phyloP scores from a whole-genome alignment of 2,329 filamentous ascomycete genomes.

The Claviceps maximensis region DNA sequence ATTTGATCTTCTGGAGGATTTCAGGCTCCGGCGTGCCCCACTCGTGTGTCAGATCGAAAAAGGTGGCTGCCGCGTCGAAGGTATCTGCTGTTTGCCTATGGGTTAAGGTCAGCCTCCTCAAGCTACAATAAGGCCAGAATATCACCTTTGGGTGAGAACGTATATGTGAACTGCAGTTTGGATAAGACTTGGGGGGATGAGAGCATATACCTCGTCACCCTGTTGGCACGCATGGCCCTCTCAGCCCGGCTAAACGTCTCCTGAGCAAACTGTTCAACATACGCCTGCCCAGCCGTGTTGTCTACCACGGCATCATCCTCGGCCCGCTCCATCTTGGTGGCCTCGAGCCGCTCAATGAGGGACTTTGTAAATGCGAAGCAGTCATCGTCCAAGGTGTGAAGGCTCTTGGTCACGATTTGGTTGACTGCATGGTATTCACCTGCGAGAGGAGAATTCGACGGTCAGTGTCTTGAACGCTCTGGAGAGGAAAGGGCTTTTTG shows the following conservation, averaged over 20 bases:
- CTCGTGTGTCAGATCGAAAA: constrained; percentile 75
- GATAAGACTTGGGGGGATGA: too few relatives aligned
- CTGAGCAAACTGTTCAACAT: constrained; percentile 85
- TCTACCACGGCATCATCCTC: constrained; percentile 75
- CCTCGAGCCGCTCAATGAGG: constrained; percentile 84
- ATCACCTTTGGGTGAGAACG: background rate
- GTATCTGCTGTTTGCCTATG: constrained; percentile 80
- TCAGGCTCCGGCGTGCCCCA: constrained; percentile 70
- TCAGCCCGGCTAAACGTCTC: constrained; percentile 81
- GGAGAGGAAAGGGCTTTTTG: background rate
- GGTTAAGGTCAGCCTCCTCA: background rate
- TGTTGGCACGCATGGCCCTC: constrained; percentile 66
- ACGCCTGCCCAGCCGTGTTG: constrained; percentile 75
- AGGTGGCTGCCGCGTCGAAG: constrained; percentile 82
- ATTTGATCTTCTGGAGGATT: constrained; percentile 77
- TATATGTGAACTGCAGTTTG: too few relatives aligned
- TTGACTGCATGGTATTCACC: constrained; percentile 89
- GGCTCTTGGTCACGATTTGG: constrained; percentile 67
- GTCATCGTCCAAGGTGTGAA: constrained; percentile 69
- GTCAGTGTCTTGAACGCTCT: background rate
- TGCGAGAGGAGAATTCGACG: constrained; percentile 21
- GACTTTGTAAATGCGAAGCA: constrained; percentile 67
- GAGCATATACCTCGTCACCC: constrained; percentile 54
- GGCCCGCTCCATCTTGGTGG: constrained; percentile 44
- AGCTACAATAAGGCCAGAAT: too few relatives aligned